Percentiles rank a stretch among this genome's conserved stretches.
Evolutionary conservation across 345 rosid genomes (phyloP).

Genomic region (Cardamine chenopodiifolia): DNA sequence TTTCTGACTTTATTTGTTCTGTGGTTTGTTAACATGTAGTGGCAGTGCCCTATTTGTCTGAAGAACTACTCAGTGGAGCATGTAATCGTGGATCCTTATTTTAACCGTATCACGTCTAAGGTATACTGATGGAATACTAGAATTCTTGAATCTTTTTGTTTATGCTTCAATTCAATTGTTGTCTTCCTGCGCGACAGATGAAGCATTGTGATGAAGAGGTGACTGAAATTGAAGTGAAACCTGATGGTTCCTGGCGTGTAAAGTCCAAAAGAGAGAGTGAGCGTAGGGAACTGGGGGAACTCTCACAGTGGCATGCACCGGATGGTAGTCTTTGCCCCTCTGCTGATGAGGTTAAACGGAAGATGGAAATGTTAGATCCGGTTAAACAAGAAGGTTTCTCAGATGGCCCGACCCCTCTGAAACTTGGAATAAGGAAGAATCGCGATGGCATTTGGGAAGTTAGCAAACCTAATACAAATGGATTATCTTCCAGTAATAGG

Average conservation of each 20-base stretch:
- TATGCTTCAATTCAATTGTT: neutral
- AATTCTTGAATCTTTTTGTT: slow-evolving; percentile 16
- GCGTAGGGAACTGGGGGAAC: slow-evolving; percentile 78
- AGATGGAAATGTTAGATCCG: slow-evolving; percentile 54
- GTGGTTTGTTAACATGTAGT: slow-evolving; percentile 54
- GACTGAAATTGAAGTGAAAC: slow-evolving; percentile 85
- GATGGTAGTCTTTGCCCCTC: slow-evolving; percentile 62
- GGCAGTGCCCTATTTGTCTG: slow-evolving; percentile 98
- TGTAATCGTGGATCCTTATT: slow-evolving; percentile 86
- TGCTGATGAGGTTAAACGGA: slow-evolving; percentile 51
- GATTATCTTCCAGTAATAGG: slow-evolving; percentile 64
- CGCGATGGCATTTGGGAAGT: slow-evolving; percentile 88
- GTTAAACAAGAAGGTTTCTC: slow-evolving; percentile 79
- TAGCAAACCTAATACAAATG: slow-evolving; percentile 72
- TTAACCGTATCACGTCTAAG: slow-evolving; percentile 83
- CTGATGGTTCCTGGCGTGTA: slow-evolving; percentile 97
- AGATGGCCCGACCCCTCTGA: slow-evolving; percentile 72
- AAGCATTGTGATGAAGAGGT: slow-evolving; percentile 79
- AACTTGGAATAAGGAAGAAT: slow-evolving; percentile 88
- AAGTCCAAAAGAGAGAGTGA: slow-evolving; percentile 78
- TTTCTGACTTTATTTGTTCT: slow-evolving; percentile 32
- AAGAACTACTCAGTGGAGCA: slow-evolving; percentile 88
- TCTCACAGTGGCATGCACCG: slow-evolving; percentile 79
- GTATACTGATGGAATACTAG: slow-evolving; percentile 42
- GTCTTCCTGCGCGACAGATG: slow-evolving; percentile 57